Evolutionary conservation across 768 basidiomycete species (phyloP).

Genomic region (Tricholomella constricta): DNA sequence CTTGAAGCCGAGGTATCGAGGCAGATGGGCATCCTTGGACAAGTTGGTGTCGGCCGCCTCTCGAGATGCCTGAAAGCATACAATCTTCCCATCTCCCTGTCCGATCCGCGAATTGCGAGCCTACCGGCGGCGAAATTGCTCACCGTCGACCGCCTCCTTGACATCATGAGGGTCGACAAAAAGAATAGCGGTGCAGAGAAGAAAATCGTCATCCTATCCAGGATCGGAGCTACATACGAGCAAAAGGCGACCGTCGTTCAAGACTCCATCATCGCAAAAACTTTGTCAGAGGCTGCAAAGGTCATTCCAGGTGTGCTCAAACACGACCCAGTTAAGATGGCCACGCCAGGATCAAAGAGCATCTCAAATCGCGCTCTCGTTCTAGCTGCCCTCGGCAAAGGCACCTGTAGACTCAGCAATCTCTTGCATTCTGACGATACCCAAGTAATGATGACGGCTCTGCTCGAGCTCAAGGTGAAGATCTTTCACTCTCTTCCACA

Average conservation of each 20-base stretch:
- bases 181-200: constrained; percentile 93
- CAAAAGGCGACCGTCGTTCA: constrained; percentile 84
- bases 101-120: constrained; percentile 75
- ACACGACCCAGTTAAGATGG: constrained; percentile 65
- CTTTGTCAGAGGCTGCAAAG: constrained; percentile 76
- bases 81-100: constrained; percentile 82
- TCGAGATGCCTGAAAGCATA: constrained; percentile 87
- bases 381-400: constrained; percentile 87
- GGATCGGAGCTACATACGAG: constrained; percentile 92
- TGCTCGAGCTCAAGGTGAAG: constrained; percentile 80
- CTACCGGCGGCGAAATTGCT: constrained; percentile 73
- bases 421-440: constrained; percentile 97
- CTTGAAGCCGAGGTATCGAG: constrained; percentile 94
- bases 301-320: constrained; percentile 71
- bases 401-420: constrained; percentile 87
- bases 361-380: constrained; percentile 94
- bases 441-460: constrained; percentile 97
- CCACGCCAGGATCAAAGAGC: constrained; percentile 95
- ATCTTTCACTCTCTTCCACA: constrained; percentile 4
- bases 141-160: constrained; percentile 78
- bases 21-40: constrained; percentile 82
- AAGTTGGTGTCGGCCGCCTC: constrained; percentile 91
- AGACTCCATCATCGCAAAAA: constrained; percentile 81
- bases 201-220: constrained; percentile 89
- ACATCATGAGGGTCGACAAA: constrained; percentile 97